A percentile compares a stretch with the other conserved stretches of the same genome.
Evolutionary conservation across 202 grass and related monocot species (phyloP).

Genomic region (Digitaria exilis): DNA sequence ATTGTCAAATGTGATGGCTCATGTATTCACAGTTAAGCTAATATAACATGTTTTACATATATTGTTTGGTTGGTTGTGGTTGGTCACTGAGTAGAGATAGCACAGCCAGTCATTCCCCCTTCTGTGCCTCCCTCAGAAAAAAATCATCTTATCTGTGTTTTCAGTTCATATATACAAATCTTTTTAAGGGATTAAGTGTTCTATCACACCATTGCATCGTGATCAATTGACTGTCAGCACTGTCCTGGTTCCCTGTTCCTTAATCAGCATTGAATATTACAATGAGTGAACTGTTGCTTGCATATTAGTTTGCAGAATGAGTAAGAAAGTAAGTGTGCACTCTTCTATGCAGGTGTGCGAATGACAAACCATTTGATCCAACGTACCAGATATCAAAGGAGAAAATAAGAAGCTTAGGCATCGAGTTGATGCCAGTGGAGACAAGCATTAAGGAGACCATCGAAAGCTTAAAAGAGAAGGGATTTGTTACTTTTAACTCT

Average conservation of each 20-base stretch:
- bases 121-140: neutral
- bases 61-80: neutral
- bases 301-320: neutral
- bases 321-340: neutral
- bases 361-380: conserved; percentile 73
- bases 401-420: conserved; percentile 55
- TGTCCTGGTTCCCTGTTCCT: neutral
- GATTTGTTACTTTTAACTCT: conserved; percentile 56
- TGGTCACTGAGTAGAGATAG: neutral
- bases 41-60: neutral
- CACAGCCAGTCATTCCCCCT: neutral
- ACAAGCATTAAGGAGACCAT: conserved; percentile 77
- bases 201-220: neutral
- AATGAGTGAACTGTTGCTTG: neutral
- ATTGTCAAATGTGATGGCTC: neutral
- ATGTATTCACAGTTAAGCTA: neutral
- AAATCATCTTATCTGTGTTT: neutral
- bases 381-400: conserved; percentile 63
- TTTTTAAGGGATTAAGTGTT: neutral
- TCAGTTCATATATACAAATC: neutral
- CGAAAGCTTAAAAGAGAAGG: conserved; percentile 78
- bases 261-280: neutral
- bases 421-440: conserved; percentile 58
- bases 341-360: conserved; percentile 54
- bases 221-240: too few relatives aligned